Evolutionary conservation across 768 basidiomycete species (phyloP).

Genomic region (Rhizopogon vesiculosus): DNA sequence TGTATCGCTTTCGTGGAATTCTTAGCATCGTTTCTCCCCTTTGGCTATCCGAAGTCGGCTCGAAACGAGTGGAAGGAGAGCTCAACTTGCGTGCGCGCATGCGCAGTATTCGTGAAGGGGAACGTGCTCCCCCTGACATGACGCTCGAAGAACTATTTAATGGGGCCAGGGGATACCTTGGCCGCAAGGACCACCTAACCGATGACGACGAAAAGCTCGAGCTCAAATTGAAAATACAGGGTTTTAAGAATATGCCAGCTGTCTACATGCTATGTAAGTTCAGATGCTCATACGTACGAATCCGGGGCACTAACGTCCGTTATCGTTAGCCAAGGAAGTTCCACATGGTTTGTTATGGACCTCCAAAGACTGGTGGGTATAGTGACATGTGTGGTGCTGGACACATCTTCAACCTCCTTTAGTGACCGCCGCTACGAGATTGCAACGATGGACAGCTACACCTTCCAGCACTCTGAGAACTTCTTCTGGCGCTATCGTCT

Average conservation of each 20-base stretch:
- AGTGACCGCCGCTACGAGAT: constrained; percentile 44
- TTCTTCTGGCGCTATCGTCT: constrained; percentile 52
- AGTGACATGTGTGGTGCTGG: background rate
- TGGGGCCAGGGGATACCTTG: background rate
- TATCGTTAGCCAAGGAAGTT: constrained; percentile 17
- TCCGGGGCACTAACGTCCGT: background rate
- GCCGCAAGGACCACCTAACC: background rate
- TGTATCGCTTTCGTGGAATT: constrained; percentile 47
- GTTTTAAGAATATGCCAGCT: constrained; percentile 35
- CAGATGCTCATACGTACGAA: background rate
- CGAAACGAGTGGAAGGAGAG: constrained; percentile 36
- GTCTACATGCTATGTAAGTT: constrained; percentile 36
- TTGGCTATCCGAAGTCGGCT: constrained; percentile 49
- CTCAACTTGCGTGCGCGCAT: constrained; percentile 35
- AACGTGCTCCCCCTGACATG: constrained; percentile 19
- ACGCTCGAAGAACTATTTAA: constrained; percentile 35
- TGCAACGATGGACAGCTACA: constrained; percentile 39
- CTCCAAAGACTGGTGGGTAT: constrained; percentile 24
- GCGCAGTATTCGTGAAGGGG: constrained; percentile 17
- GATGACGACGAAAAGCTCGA: constrained; percentile 11
- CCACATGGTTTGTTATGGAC: constrained; percentile 28
- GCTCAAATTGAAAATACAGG: constrained; percentile 40
- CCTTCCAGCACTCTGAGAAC: constrained; percentile 37
- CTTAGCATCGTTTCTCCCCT: constrained; percentile 39
- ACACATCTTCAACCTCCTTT: constrained; percentile 2